Evolutionary conservation across 2,329 filamentous ascomycete species (phyloP).

Genomic region (Alternaria sp.): DNA sequence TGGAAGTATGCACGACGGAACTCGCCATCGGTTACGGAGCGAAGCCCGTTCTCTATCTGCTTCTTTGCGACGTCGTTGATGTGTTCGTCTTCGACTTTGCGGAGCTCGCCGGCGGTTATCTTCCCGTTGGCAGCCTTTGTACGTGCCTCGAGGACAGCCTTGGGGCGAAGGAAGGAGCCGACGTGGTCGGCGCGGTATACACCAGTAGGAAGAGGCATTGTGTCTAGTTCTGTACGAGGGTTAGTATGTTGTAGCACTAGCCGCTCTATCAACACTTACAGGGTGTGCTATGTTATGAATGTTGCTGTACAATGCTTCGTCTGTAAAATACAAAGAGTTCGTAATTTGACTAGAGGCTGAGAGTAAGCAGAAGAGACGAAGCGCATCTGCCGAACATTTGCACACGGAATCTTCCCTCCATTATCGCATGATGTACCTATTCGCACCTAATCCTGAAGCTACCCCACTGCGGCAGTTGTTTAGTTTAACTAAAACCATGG

Average conservation of each 20-base stretch:
- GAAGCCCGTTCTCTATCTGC: slow-evolving; percentile 60
- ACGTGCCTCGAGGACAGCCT: slow-evolving; percentile 60
- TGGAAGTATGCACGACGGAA: slow-evolving; percentile 67
- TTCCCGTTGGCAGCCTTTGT: slow-evolving; percentile 57
- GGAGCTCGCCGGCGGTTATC: slow-evolving; percentile 57
- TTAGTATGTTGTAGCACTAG: slow-evolving; percentile 2
- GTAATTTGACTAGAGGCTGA: not conserved
- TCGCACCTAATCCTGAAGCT: slow-evolving; percentile 23
- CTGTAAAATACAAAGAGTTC: not conserved
- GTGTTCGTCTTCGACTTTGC: slow-evolving; percentile 61
- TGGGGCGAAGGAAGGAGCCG: slow-evolving; percentile 64
- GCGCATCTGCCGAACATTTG: slow-evolving; percentile 17
- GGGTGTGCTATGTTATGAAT: not conserved
- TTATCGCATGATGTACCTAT: slow-evolving; percentile 18
- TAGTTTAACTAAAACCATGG: slow-evolving; percentile 21
- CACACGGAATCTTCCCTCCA: slow-evolving; percentile 13
- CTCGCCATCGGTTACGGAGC: slow-evolving; percentile 64
- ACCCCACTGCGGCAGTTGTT: slow-evolving; percentile 52
- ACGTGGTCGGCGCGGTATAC: slow-evolving; percentile 63
- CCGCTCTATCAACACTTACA: not conserved
- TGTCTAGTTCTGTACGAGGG: slow-evolving; percentile 13
- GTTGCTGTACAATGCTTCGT: not conserved
- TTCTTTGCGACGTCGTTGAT: slow-evolving; percentile 60
- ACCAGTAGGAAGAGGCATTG: slow-evolving; percentile 52
- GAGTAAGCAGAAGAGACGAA: slow-evolving; percentile 3